These are phyloP conservation scores for Collybiopsis confluens DNA, from an alignment of 768 basidiomycete genomes.

Conservation along the genomic window DNA sequence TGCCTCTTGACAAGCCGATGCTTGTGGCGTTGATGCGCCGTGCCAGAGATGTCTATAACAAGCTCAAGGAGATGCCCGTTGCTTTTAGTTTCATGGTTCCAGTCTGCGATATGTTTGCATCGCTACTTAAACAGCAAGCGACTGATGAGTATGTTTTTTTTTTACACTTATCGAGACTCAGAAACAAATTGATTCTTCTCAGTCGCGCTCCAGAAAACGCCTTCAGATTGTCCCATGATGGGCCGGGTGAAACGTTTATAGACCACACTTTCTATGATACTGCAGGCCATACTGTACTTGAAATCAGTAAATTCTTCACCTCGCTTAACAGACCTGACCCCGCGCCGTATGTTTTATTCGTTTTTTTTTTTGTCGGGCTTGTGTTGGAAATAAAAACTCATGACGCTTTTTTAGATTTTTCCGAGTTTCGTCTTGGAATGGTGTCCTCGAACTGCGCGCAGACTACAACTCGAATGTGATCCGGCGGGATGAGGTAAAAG, in stretches of 20 bases:
- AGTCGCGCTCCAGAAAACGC: conserved; percentile 14
- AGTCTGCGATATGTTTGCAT: too few species aligned
- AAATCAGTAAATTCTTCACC: conserved; percentile 17
- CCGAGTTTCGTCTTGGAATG: conserved; percentile 21
- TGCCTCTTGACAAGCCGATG: conserved; percentile 2
- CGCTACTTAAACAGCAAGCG: conserved; percentile 1
- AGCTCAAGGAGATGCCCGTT: conserved; percentile 12
- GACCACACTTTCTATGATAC: conserved; percentile 4
- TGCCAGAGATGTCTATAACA: conserved; percentile 11
- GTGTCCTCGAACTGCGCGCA: conserved; percentile 17
- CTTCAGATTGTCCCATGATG: conserved; percentile 19
- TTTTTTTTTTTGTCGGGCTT: neutral
- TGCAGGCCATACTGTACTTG: conserved; percentile 8
- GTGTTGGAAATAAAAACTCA: neutral
- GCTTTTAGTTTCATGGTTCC: conserved; percentile 13
- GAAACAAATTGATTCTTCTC: neutral
- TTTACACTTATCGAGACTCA: neutral
- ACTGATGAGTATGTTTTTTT: conserved; percentile 5
- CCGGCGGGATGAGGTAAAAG: conserved; percentile 7
- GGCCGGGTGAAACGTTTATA: conserved; percentile 14
- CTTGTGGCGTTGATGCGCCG: conserved; percentile 9
- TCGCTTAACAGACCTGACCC: conserved; percentile 21
- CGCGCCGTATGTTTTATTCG: conserved; percentile 19
- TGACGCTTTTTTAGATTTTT: conserved; percentile 16
- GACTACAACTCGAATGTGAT: conserved; percentile 20